These are phyloP conservation scores for Scheffersomyces stambukii DNA, from an alignment of 1,139 yeast species.

Conservation along the genomic window DNA sequence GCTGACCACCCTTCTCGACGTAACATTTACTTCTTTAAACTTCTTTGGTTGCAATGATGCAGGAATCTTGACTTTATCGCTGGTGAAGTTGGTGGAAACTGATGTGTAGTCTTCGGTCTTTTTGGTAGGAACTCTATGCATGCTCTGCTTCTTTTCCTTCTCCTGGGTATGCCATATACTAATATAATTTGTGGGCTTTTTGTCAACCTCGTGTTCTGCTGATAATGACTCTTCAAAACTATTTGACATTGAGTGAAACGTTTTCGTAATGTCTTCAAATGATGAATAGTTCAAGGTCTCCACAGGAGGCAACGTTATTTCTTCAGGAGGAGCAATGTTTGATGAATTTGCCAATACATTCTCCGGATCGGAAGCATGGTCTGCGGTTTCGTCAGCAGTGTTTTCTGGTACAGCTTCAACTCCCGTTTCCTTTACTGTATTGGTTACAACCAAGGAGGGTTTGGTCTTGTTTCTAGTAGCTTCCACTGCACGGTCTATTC, in stretches of 20 bases:
- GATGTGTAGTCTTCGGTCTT: too few relatives aligned
- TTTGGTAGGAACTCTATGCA: constrained; percentile 9
- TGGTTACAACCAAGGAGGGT: constrained; percentile 5
- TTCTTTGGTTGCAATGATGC: constrained; percentile 23
- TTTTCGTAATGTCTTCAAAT: constrained; percentile 35
- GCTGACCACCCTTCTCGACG: constrained; percentile 39
- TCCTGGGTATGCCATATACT: constrained; percentile 46
- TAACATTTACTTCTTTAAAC: constrained; percentile 42
- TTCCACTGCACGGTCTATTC: constrained; percentile 12
- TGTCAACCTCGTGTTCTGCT: constrained; percentile 38
- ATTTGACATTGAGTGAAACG: constrained; percentile 14
- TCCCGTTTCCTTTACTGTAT: too few relatives aligned
- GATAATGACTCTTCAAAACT: constrained; percentile 40
- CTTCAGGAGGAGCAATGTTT: constrained; percentile 38
- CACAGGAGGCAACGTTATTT: constrained; percentile 35
- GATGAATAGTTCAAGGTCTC: constrained; percentile 29
- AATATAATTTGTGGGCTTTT: constrained; percentile 24
- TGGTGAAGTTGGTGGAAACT: constrained; percentile 6
- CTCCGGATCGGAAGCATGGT: constrained; percentile 4
- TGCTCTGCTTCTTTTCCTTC: constrained; percentile 15
- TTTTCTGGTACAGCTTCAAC: too few relatives aligned
- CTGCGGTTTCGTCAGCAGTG: constrained; percentile 5
- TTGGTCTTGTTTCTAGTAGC: constrained; percentile 2
- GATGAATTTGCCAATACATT: constrained; percentile 39
- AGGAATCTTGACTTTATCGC: constrained; percentile 14